Evolutionary conservation across 2,329 filamentous ascomycete genomes (phyloP), one percentile per base, ranked within the genome.

Genomic region (Chaetomium sp.): DNA sequence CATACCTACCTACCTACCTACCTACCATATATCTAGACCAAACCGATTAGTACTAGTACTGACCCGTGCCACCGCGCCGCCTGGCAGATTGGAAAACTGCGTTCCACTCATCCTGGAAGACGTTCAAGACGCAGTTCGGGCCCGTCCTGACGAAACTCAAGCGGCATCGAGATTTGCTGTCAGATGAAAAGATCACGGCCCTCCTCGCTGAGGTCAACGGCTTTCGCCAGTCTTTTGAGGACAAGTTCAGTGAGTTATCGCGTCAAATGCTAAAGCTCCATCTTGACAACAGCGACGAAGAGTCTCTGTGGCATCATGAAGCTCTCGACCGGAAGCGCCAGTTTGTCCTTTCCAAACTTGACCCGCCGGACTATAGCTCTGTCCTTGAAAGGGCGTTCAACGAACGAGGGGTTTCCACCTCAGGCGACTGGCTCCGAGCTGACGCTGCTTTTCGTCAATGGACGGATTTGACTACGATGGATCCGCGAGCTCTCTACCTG

Each of bases 41-140:
- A 19, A 42, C 16, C 13, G 2, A n/a, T n/a, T n/a, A n/a, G n/a
- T n/a, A n/a, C n/a, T n/a, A n/a, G 19, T 21, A 53, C 25, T 53
- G 50, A 27, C 9, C 21, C 4, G 5, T 25, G 25, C 23, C 31
- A n/a, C n/a, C 4, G 5, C 8, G 25, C 23, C 31, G 13, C n/a
- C 23, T 16, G 13, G 19, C 31, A 56, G 53, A 31, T 25, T 56
- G 53, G 53, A 38, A 56, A 25, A 56, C n/a, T 10, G 53, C 21
- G 21, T 56, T 56, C n/a, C 53, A 56, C 16, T 35, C 53, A n/a
- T 23, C 53, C 29, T 56, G 53, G 53, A 56, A 38, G 31, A 56
- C 53, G 1, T 56, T 56, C 53, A 56, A 38, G 21, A 56, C 53
- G 19, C 53, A 56, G 4, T 56, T 56, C 31, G 53, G 53, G 7